A percentile compares a stretch with the other conserved stretches of the same genome.
These are phyloP conservation scores for Scleroderma bovista DNA, from an alignment of 768 basidiomycete genomes.

Conservation along the genomic window DNA sequence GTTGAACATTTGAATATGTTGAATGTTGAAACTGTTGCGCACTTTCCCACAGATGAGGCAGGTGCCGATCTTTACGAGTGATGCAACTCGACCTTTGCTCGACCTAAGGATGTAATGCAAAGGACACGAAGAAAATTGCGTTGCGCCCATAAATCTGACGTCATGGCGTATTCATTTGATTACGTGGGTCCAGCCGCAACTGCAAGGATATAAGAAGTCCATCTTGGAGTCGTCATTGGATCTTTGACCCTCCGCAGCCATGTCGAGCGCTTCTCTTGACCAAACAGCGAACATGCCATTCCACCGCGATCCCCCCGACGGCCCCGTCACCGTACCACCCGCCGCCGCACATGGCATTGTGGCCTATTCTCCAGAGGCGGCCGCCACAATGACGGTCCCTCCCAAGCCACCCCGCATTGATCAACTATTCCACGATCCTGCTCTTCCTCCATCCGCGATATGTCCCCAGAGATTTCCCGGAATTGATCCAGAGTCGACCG, in stretches of 20 bases:
- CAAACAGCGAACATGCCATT: background rate
- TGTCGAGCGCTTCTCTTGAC: background rate
- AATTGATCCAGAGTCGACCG: constrained; percentile 21
- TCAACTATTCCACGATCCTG: constrained; percentile 4
- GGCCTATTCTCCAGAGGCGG: constrained; percentile 1
- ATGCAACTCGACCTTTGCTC: too few species aligned
- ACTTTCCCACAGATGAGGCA: too few species aligned
- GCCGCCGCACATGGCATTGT: background rate
- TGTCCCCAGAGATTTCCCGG: constrained; percentile 26
- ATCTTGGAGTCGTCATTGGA: too few species aligned
- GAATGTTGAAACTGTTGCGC: too few species aligned
- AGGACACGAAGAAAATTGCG: too few species aligned
- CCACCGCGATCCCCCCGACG: background rate
- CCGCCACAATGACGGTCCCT: background rate
- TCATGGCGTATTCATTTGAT: too few species aligned
- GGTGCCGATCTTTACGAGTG: too few species aligned
- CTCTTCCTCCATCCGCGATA: constrained; percentile 6
- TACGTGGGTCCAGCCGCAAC: too few species aligned
- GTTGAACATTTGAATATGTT: too few species aligned
- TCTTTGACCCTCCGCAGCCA: background rate
- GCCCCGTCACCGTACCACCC: background rate
- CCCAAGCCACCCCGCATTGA: background rate
- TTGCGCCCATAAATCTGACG: too few species aligned
- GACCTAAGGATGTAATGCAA: too few species aligned
- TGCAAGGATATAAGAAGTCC: too few species aligned